A percentile compares a stretch with the other conserved stretches of the same genome.
Evolutionary conservation across 2,329 filamentous ascomycete genomes (phyloP).

Genomic region (Fusarium sp.): DNA sequence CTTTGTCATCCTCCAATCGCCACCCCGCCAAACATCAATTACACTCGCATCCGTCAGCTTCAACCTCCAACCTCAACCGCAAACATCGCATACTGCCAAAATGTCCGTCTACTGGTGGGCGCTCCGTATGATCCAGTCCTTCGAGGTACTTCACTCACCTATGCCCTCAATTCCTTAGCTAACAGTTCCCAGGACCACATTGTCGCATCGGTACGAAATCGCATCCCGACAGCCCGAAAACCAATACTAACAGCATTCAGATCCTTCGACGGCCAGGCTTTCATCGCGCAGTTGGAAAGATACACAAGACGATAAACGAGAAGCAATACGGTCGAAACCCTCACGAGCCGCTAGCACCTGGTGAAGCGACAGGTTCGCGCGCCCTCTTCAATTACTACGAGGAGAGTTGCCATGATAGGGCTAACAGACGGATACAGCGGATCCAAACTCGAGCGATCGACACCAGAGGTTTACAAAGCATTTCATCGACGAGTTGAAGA

Average conservation of each 20-base stretch:
- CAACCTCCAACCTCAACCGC: neutral
- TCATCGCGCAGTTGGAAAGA: conserved; percentile 63
- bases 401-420: neutral
- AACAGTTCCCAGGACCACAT: conserved; percentile 48
- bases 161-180: neutral
- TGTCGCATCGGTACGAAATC: conserved; percentile 44
- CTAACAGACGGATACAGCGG: conserved; percentile 35
- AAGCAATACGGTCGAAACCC: conserved; percentile 61
- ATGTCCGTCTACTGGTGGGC: conserved; percentile 51
- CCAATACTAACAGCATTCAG: conserved; percentile 43
- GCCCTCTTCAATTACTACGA: too few species aligned
- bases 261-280: conserved; percentile 64
- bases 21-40: conserved; percentile 28
- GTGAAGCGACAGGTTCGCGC: conserved; percentile 61
- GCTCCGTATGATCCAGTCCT: conserved; percentile 49
- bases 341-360: conserved; percentile 61
- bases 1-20: conserved; percentile 26
- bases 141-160: conserved; percentile 43
- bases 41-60: conserved; percentile 4
- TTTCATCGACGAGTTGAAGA: conserved; percentile 64
- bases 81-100: conserved; percentile 5
- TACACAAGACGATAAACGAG: conserved; percentile 64
- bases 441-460: conserved; percentile 46
- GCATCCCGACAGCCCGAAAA: neutral
- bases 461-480: conserved; percentile 55